Conservation (phyloP, 352 stramenopile genomes). For the Globisporangium spiculum region DNA sequence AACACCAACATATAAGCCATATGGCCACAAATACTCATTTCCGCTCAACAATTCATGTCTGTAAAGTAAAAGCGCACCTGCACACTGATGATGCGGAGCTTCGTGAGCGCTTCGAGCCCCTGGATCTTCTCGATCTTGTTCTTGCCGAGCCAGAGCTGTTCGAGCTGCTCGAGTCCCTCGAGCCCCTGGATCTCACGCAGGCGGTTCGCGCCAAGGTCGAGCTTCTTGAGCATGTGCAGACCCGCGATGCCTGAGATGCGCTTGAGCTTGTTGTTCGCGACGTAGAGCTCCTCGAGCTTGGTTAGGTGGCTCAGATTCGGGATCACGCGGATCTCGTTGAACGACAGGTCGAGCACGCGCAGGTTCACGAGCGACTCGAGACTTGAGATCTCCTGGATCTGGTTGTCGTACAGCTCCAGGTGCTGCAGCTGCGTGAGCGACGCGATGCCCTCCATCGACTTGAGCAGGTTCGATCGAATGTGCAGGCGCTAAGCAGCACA, state of each 20-base stretch:
- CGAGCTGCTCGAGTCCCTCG: constrained; percentile 82
- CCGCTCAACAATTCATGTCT: constrained; percentile 6
- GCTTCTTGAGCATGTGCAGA: constrained; percentile 88
- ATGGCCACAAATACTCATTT: background rate
- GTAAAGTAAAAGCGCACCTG: constrained; percentile 29
- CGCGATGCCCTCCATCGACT: constrained; percentile 75
- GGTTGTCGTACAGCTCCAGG: constrained; percentile 98
- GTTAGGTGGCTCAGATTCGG: constrained; percentile 73
- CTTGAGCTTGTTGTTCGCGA: constrained; percentile 99
- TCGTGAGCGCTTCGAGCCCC: constrained; percentile 80
- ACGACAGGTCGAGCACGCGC: constrained; percentile 94
- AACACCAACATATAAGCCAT: background rate
- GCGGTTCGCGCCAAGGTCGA: constrained; percentile 97
- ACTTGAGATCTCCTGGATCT: constrained; percentile 86
- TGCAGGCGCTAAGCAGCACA: constrained; percentile 38
- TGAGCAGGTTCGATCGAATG: constrained; percentile 78
- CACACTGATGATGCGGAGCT: constrained; percentile 86
- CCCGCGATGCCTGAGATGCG: constrained; percentile 89
- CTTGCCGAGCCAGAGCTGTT: constrained; percentile 97
- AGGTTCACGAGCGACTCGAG: constrained; percentile 63
- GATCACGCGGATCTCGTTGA: constrained; percentile 95
- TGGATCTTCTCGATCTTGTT: constrained; percentile 97
- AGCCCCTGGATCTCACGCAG: constrained; percentile 93
- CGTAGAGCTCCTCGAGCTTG: constrained; percentile 89
- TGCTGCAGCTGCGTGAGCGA: constrained; percentile 76